Evolutionary conservation across 345 rosid species (phyloP).

Genomic region (Gossypium rotundifolium): DNA sequence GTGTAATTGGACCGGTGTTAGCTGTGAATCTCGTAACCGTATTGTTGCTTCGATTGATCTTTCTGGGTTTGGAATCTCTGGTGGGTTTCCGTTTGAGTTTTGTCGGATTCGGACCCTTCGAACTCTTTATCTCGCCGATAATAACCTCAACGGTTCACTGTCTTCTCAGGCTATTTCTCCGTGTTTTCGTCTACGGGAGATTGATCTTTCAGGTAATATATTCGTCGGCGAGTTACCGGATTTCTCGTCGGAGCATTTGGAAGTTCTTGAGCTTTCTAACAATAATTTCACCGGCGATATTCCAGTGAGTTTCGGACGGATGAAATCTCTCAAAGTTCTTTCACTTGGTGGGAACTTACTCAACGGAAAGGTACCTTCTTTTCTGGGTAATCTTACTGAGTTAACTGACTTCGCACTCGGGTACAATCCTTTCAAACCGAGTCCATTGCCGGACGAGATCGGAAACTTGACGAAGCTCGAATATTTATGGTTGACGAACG

Average conservation of each 20-base stretch:
- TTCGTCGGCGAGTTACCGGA: conserved; percentile 59
- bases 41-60: conserved; percentile 49
- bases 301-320: conserved; percentile 44
- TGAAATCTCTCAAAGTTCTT: conserved; percentile 32
- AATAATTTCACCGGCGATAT: conserved; percentile 50
- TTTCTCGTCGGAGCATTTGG: conserved; percentile 30
- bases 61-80: conserved; percentile 31
- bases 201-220: conserved; percentile 29
- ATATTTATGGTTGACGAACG: conserved; percentile 18
- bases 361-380: conserved; percentile 42
- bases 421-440: conserved; percentile 32
- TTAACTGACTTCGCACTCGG: conserved; percentile 38
- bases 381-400: conserved; percentile 43
- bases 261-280: conserved; percentile 36
- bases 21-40: conserved; percentile 30
- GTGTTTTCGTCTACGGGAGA: conserved; percentile 38
- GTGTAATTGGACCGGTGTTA: conserved; percentile 68
- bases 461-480: conserved; percentile 52
- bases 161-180: conserved; percentile 34
- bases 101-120: conserved; percentile 55
- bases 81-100: conserved; percentile 53
- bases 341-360: conserved; percentile 28
- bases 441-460: conserved; percentile 40
- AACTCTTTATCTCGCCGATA: conserved; percentile 34
- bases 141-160: conserved; percentile 38